These are phyloP conservation scores for Boletus vermiculosoides DNA, from an alignment of 768 basidiomycete genomes.

Conservation along the genomic window DNA sequence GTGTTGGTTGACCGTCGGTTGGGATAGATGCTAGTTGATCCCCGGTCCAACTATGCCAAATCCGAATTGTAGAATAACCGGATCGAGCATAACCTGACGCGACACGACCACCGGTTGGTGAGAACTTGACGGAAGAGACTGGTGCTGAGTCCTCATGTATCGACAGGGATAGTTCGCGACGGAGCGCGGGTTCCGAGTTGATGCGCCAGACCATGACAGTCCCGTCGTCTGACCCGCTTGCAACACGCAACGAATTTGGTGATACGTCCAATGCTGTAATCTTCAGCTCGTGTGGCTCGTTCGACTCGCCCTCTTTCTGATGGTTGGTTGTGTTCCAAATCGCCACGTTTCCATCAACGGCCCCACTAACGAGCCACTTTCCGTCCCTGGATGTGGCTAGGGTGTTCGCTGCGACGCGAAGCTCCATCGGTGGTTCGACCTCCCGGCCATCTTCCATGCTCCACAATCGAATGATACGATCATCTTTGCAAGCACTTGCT, in stretches of 20 bases:
- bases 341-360: conserved; percentile 2
- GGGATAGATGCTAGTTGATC: conserved; percentile 1
- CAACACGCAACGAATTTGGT: conserved; percentile 6
- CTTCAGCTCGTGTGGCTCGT: background rate
- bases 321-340: conserved; percentile 1
- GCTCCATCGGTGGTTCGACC: background rate
- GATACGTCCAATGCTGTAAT: conserved; percentile 14
- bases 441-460: background rate
- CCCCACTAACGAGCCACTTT: conserved; percentile 9
- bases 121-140: conserved; percentile 20
- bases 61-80: background rate
- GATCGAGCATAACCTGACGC: conserved; percentile 4
- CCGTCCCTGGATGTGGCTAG: conserved; percentile 10
- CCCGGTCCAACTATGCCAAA: conserved; percentile 17
- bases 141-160: background rate
- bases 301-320: background rate
- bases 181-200: background rate
- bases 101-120: conserved; percentile 11
- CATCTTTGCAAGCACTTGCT: background rate
- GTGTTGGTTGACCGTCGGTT: background rate
- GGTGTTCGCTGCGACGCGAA: background rate
- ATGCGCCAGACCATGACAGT: conserved; percentile 4
- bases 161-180: background rate
- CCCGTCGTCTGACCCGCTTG: conserved; percentile 5
- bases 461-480: background rate